A percentile compares a stretch with the other conserved stretches of the same genome.
Conservation (phyloP, 306 rosid genomes). For the Luffa acutangula region DNA sequence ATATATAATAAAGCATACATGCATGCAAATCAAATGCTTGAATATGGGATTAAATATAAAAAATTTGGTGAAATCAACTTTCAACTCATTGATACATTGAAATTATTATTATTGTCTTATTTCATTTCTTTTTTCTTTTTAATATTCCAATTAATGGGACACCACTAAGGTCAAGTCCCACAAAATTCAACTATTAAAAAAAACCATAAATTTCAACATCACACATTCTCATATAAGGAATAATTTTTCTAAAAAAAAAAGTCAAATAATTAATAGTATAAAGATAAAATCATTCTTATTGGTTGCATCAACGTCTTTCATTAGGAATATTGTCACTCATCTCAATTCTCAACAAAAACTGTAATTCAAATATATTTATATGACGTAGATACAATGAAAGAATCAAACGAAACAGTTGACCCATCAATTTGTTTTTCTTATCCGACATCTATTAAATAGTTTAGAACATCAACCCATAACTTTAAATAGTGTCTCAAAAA, state of each 20-base stretch:
- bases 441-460: no score
- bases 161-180: constrained; percentile 1
- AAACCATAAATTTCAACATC: constrained; percentile 1
- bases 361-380: background rate
- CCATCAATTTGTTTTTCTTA: background rate
- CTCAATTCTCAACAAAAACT: background rate
- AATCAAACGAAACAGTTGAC: background rate
- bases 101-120: background rate
- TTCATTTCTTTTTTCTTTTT: background rate
- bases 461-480: no score
- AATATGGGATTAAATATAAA: background rate
- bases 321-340: background rate
- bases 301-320: background rate
- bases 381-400: background rate
- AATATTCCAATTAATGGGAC: background rate
- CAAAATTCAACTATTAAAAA: background rate
- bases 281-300: background rate
- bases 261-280: background rate
- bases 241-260: no score
- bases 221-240: background rate
- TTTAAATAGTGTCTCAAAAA: no score
- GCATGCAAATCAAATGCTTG: background rate
- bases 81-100: background rate
- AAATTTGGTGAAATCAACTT: background rate
- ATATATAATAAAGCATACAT: background rate